phyloP scores from a whole-genome alignment of 2,329 filamentous ascomycete genomes.

The Aureobasidium sp. region DNA sequence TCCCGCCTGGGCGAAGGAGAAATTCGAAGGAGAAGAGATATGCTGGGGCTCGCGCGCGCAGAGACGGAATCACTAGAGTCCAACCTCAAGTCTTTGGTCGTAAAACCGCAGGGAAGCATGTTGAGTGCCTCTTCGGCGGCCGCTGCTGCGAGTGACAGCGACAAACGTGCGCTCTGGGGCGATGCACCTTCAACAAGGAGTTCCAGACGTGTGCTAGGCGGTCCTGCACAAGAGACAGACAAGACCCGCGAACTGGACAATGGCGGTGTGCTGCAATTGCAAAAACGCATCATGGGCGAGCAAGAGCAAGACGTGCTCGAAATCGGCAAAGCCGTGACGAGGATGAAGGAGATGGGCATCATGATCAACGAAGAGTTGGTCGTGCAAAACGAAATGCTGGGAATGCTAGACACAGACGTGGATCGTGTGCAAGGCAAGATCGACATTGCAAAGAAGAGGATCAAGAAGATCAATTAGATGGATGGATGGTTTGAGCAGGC shows the following conservation, averaged over 20 bases:
- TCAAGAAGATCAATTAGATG: slow-evolving; percentile 51
- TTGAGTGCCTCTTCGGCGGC: slow-evolving; percentile 24
- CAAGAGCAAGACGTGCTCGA: slow-evolving; percentile 68
- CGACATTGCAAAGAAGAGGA: slow-evolving; percentile 64
- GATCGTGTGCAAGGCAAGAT: slow-evolving; percentile 63
- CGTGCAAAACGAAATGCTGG: slow-evolving; percentile 63
- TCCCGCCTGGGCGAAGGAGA: slow-evolving; percentile 65
- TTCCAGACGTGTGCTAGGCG: slow-evolving; percentile 63
- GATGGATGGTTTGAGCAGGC: not conserved
- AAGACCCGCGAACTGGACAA: slow-evolving; percentile 73
- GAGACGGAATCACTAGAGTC: slow-evolving; percentile 72
- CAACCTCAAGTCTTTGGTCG: slow-evolving; percentile 58
- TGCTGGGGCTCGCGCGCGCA: slow-evolving; percentile 61
- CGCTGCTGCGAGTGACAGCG: slow-evolving; percentile 30
- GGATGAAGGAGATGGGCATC: slow-evolving; percentile 71
- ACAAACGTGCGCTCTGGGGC: slow-evolving; percentile 31
- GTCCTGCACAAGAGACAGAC: slow-evolving; percentile 62
- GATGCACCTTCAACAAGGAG: slow-evolving; percentile 23
- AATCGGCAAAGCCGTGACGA: slow-evolving; percentile 60
- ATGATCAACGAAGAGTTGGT: slow-evolving; percentile 68
- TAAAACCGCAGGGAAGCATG: slow-evolving; percentile 35
- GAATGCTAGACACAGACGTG: slow-evolving; percentile 58
- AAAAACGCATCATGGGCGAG: slow-evolving; percentile 64
- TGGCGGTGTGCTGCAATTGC: slow-evolving; percentile 63
- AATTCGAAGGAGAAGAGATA: slow-evolving; percentile 61